Conservation (phyloP, 768 basidiomycete species). For the Tulasnella sp. region DNA sequence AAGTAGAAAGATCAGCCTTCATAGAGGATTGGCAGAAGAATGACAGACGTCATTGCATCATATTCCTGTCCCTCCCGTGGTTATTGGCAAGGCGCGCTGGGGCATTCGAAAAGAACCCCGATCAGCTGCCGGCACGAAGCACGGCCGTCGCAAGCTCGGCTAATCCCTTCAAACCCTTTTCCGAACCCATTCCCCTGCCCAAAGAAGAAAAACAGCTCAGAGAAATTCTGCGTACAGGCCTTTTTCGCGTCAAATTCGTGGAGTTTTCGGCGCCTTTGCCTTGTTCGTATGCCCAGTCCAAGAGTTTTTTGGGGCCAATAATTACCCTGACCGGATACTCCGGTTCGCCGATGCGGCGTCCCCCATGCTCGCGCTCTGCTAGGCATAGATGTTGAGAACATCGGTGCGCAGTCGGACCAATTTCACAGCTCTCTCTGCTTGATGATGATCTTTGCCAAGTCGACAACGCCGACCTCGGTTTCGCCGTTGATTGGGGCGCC, state of each 20-base stretch:
- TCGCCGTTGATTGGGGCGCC: neutral
- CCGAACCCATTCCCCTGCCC: neutral
- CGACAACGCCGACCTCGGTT: neutral
- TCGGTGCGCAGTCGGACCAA: neutral
- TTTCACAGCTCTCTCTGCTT: neutral
- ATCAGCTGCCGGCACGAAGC: no score
- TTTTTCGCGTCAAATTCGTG: neutral
- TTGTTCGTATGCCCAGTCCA: no score
- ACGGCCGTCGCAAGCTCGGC: conserved; percentile 1
- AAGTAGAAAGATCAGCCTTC: neutral
- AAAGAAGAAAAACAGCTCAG: neutral
- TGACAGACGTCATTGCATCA: neutral
- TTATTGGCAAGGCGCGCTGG: neutral
- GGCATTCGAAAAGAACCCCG: neutral
- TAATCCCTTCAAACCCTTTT: neutral
- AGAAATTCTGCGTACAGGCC: neutral
- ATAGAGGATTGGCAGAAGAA: neutral
- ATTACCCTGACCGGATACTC: neutral
- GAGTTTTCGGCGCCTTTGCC: neutral
- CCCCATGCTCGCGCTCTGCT: neutral
- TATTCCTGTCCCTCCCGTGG: neutral
- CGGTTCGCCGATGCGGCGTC: neutral
- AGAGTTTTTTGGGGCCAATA: neutral
- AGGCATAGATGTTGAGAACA: neutral
- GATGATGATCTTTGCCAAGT: neutral